A percentile compares a stretch with the other conserved stretches of the same genome.
These are phyloP conservation scores for Scheffersomyces stipitis DNA, from an alignment of 805 yeast species.

Conservation along the genomic window DNA sequence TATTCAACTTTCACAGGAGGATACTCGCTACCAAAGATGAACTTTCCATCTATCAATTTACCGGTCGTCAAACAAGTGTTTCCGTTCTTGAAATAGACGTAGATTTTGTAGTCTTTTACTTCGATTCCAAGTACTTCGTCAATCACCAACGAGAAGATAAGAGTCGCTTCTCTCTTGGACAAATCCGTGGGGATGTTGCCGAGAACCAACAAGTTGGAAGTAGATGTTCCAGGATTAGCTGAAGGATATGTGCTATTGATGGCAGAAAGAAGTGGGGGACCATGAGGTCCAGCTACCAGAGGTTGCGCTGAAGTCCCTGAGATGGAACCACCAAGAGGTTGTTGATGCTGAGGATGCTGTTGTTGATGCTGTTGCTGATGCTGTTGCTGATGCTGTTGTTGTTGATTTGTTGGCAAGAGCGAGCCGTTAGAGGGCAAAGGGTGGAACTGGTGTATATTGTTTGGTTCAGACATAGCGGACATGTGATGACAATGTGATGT, in stretches of 20 bases:
- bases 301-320: slow-evolving; percentile 9
- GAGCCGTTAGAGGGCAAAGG: slow-evolving; percentile 5
- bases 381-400: slow-evolving; percentile 3
- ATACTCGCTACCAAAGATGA: slow-evolving; percentile 35
- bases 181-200: slow-evolving; percentile 65
- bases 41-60: slow-evolving; percentile 39
- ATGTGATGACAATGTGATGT: slow-evolving; percentile 6
- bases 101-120: slow-evolving; percentile 33
- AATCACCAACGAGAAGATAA: slow-evolving; percentile 67
- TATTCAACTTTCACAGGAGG: slow-evolving; percentile 39
- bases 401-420: background rate
- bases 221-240: background rate
- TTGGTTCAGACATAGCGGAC: slow-evolving; percentile 13
- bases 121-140: slow-evolving; percentile 56
- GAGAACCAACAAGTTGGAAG: slow-evolving; percentile 21
- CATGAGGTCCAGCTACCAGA: slow-evolving; percentile 1
- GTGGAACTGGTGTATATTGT: slow-evolving; percentile 13
- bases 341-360: slow-evolving; percentile 7
- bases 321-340: slow-evolving; percentile 8
- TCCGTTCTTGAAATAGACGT: slow-evolving; percentile 36
- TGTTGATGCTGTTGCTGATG: slow-evolving; percentile 3
- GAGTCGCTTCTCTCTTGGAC: slow-evolving; percentile 61
- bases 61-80: slow-evolving; percentile 43
- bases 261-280: slow-evolving; percentile 2
- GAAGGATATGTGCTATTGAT: background rate